These are phyloP conservation scores for Crithidia thermophila DNA, from an alignment of 208 protist species.

Conservation along the genomic window DNA sequence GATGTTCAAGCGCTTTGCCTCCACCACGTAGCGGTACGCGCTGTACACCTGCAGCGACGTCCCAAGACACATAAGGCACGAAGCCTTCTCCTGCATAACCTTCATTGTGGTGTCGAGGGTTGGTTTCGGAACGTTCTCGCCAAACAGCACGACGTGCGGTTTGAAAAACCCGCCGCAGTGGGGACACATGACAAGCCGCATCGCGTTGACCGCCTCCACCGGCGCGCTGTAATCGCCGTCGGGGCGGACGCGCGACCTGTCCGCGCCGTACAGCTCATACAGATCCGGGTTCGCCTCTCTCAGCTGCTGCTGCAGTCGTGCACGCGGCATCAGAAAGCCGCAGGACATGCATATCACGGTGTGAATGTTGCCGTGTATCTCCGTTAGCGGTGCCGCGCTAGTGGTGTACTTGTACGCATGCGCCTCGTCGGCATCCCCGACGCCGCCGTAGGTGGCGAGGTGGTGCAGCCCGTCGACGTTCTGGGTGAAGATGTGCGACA, in stretches of 20 bases:
- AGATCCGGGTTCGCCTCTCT: conserved; percentile 38
- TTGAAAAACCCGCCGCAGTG: conserved; percentile 73
- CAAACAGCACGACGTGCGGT: conserved; percentile 87
- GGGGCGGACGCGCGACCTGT: conserved; percentile 35
- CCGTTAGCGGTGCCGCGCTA: conserved; percentile 46
- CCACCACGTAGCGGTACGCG: conserved; percentile 67
- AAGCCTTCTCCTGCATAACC: conserved; percentile 30
- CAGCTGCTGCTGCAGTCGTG: conserved; percentile 49
- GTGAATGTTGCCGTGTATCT: conserved; percentile 85
- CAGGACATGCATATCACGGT: conserved; percentile 64
- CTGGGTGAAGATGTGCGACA: conserved; percentile 70
- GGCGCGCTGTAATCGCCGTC: conserved; percentile 76
- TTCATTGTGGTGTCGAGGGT: conserved; percentile 34
- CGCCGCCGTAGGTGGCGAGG: conserved; percentile 59
- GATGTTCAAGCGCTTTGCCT: conserved; percentile 49
- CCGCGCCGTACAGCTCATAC: conserved; percentile 34
- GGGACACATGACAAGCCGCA: conserved; percentile 59
- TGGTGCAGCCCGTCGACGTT: conserved; percentile 90
- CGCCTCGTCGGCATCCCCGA: conserved; percentile 30
- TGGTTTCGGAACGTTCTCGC: conserved; percentile 61
- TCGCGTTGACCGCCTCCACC: conserved; percentile 37
- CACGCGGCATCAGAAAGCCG: conserved; percentile 46
- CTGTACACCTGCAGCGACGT: conserved; percentile 84
- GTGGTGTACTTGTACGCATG: conserved; percentile 51
- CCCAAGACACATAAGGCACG: conserved; percentile 68